These are phyloP conservation scores for Tulasnella sp. DNA, from an alignment of 768 basidiomycete species.

Conservation along the genomic window DNA sequence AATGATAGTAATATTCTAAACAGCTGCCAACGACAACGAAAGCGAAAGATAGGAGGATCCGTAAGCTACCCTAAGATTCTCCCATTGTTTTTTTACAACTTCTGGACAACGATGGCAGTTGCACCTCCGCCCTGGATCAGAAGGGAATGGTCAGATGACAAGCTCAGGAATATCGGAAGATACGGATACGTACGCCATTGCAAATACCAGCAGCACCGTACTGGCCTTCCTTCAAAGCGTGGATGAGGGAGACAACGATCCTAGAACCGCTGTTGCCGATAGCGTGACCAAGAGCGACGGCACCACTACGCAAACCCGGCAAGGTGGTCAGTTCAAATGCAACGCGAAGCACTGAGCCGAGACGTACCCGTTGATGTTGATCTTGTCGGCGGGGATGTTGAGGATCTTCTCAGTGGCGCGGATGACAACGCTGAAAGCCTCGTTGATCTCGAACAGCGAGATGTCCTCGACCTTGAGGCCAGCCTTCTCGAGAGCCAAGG, in stretches of 20 bases:
- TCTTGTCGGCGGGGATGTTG: constrained; percentile 79
- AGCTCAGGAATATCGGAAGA: background rate
- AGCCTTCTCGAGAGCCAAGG: constrained; percentile 83
- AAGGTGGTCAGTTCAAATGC: constrained; percentile 23
- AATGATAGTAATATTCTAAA: constrained; percentile 12
- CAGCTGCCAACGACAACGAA: background rate
- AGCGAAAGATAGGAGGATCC: background rate
- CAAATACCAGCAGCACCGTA: constrained; percentile 97
- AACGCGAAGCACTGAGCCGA: constrained; percentile 28
- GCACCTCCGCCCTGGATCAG: constrained; percentile 82
- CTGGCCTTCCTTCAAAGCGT: constrained; percentile 88
- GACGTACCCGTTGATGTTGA: constrained; percentile 85
- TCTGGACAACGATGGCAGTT: constrained; percentile 84
- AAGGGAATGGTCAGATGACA: constrained; percentile 33
- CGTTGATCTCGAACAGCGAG: constrained; percentile 93
- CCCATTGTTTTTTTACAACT: constrained; percentile 12
- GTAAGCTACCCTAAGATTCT: background rate
- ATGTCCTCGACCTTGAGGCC: constrained; percentile 83
- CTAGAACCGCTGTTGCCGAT: constrained; percentile 96
- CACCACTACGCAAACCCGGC: constrained; percentile 66
- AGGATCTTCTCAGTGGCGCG: constrained; percentile 88
- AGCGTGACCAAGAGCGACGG: constrained; percentile 93
- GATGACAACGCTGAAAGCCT: constrained; percentile 95
- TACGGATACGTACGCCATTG: constrained; percentile 76
- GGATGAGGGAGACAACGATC: constrained; percentile 90